phyloP scores from a whole-genome alignment of 305 asterid genomes.

The Ilex paraguariensis region DNA sequence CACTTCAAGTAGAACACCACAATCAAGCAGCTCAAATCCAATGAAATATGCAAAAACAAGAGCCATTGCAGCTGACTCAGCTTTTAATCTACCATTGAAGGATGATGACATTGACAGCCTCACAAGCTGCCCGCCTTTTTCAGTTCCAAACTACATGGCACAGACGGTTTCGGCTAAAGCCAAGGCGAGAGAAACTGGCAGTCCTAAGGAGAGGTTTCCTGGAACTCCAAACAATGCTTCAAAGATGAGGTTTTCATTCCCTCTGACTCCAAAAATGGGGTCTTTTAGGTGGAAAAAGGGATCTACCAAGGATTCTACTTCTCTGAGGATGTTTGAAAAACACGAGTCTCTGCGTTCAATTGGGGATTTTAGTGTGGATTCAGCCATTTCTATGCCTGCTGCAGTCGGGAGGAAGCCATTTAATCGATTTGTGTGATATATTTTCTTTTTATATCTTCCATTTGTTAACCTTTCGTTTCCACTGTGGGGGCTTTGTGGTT shows the following conservation, averaged over 20 bases:
- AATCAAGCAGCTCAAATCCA: slow-evolving; percentile 20
- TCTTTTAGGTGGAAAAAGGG: slow-evolving; percentile 75
- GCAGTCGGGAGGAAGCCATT: slow-evolving; percentile 42
- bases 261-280: slow-evolving; percentile 54
- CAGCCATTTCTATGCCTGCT: slow-evolving; percentile 31
- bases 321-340: slow-evolving; percentile 38
- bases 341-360: slow-evolving; percentile 43
- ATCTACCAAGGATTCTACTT: slow-evolving; percentile 39
- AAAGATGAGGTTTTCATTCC: slow-evolving; percentile 76
- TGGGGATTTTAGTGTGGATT: slow-evolving; percentile 62
- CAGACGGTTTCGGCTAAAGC: slow-evolving; percentile 79
- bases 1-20: slow-evolving; percentile 56
- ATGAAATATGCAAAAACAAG: slow-evolving; percentile 32
- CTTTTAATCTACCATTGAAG: slow-evolving; percentile 37
- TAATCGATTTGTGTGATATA: slow-evolving; percentile 45
- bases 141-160: slow-evolving; percentile 71
- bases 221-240: slow-evolving; percentile 63
- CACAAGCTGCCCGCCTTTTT: slow-evolving; percentile 79
- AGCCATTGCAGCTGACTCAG: slow-evolving; percentile 33
- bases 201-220: slow-evolving; percentile 67
- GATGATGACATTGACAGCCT: slow-evolving; percentile 84
- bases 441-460: slow-evolving; percentile 6
- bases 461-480: slow-evolving; percentile 7
- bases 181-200: slow-evolving; percentile 64
- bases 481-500: no score